phyloP scores from a whole-genome alignment of 2,329 filamentous ascomycete species.

The Xylaria arbuscula region DNA sequence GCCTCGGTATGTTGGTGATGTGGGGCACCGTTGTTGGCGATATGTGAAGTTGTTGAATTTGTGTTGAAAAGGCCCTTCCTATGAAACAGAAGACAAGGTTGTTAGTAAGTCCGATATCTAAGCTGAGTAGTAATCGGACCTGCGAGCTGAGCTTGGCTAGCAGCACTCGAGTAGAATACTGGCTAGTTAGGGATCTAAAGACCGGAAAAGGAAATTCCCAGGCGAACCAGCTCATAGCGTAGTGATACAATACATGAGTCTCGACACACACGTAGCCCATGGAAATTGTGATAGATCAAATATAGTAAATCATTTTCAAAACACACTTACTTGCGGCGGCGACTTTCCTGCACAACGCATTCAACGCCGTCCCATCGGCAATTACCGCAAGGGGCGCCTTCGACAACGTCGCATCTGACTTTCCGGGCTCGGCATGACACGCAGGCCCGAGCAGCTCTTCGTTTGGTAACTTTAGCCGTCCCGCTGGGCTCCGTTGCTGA shows the following conservation, averaged over 20 bases:
- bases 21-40: conserved; percentile 37
- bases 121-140: conserved; percentile 16
- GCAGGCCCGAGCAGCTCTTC: conserved; percentile 90
- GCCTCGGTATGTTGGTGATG: conserved; percentile 57
- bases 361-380: conserved; percentile 84
- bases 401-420: conserved; percentile 92
- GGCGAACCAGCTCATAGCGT: conserved; percentile 12
- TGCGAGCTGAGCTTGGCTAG: conserved; percentile 6
- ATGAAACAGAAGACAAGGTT: conserved; percentile 40
- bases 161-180: conserved; percentile 16
- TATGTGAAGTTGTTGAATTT: conserved; percentile 42
- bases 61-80: conserved; percentile 51
- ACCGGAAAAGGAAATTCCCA: conserved; percentile 36
- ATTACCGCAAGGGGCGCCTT: conserved; percentile 88
- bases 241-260: not conserved
- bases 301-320: conserved; percentile 34
- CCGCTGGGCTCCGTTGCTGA: conserved; percentile 50
- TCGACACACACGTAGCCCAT: not conserved
- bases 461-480: conserved; percentile 70
- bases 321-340: conserved; percentile 80
- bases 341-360: conserved; percentile 82
- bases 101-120: conserved; percentile 42
- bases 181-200: conserved; percentile 40
- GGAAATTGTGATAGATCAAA: not conserved
- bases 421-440: conserved; percentile 85